Percentiles rank a stretch among this genome's conserved stretches.
Conservation (phyloP, 2,329 filamentous ascomycete genomes). For the Cladosporium sp. region DNA sequence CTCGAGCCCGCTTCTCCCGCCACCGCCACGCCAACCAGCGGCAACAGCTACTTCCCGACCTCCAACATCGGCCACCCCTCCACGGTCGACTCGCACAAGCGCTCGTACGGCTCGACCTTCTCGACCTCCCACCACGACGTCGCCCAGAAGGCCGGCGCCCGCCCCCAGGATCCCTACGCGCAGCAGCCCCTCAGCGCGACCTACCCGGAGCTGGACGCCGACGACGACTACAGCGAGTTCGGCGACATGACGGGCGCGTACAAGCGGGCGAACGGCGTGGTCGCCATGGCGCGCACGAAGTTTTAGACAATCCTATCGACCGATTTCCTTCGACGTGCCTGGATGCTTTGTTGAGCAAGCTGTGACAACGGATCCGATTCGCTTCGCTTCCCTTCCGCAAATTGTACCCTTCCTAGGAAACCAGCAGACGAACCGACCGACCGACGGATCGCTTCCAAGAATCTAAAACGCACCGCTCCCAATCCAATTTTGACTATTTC, state of each 20-base stretch:
- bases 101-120: slow-evolving; percentile 42
- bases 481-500: too few relatives aligned
- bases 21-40: slow-evolving; percentile 27
- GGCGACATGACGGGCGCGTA: slow-evolving; percentile 7
- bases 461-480: too few relatives aligned
- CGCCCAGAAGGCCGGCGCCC: slow-evolving; percentile 11
- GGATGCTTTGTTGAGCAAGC: too few relatives aligned
- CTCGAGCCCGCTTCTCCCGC: slow-evolving; percentile 41
- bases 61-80: slow-evolving; percentile 16
- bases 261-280: slow-evolving; percentile 5
- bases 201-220: background rate
- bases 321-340: too few relatives aligned
- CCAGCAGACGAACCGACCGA: too few relatives aligned
- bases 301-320: background rate
- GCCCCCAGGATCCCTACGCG: background rate
- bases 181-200: background rate
- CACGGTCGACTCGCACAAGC: slow-evolving; percentile 36
- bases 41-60: slow-evolving; percentile 8
- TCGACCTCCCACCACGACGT: slow-evolving; percentile 25
- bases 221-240: slow-evolving; percentile 2
- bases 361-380: too few relatives aligned
- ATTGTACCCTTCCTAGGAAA: too few relatives aligned
- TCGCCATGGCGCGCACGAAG: background rate
- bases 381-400: too few relatives aligned
- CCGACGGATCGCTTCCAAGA: too few relatives aligned